Evolutionary conservation across 2,329 filamentous ascomycete species (phyloP), one percentile per base, ranked within the genome.

Genomic region (Colletotrichum noveboracense): DNA sequence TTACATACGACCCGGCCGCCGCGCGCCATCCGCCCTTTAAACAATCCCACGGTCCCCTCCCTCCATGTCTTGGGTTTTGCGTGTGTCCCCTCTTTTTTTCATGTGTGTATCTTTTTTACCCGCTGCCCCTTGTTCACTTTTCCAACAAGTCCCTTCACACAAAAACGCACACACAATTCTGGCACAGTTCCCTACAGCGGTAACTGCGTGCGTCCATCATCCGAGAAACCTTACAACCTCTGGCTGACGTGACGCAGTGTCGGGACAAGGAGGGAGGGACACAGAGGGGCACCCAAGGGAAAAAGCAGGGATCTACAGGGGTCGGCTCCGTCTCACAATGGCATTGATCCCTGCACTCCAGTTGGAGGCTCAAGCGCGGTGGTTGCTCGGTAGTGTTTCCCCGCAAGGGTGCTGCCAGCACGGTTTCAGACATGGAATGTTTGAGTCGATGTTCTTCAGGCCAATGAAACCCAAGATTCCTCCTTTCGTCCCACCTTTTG

Each of bases 301-400:
- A 69, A n/a, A 58, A 38, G 34, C 64, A 73, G 64, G 64, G 70
- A 73, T 73, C 56, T 68, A 48, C 64, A 65, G 73, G 73, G 70
- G 64, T 36, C 70, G 43, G 26, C 21, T 21, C 64, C 70, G 73
- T 75, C 73, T 75, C 73, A 73, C 73, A 75, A 68, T 73, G 56
- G 70, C 64, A 68, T 75, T 69, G 70, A 73, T 75, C 73, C 70
- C 70, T 75, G 73, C 64, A 75, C 70, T 70, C 70, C 73, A 75
- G 64, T 26, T 58, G 64, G 70, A 73, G 73, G 73, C 73, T 75
- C 70, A 73, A 75, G 70, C 73, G 73, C 73, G 55, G 28, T 66
- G 38, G 38, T 48, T 65, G 60, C 28, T 67, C 48, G 65, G 65
- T n/a, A 67, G 43, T 64, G 67, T 52, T 55, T 14, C 67, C 26